Conservation (phyloP, 2,329 filamentous ascomycete species). For the Diaporthe ampelina region DNA sequence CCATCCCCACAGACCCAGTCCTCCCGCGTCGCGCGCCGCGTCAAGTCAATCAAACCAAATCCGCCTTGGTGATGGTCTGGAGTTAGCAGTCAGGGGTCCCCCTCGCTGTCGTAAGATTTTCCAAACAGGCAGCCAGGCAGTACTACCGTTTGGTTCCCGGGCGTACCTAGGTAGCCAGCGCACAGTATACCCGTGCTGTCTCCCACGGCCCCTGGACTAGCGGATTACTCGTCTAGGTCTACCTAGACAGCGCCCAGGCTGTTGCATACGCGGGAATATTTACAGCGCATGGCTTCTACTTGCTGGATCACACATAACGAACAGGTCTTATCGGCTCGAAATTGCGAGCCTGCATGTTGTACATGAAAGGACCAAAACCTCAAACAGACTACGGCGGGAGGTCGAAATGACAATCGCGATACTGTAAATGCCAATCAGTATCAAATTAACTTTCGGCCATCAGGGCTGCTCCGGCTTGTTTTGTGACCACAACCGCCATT, state of each 20-base stretch:
- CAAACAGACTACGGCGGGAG: conserved; percentile 31
- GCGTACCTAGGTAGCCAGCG: background rate
- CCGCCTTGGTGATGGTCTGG: conserved; percentile 15
- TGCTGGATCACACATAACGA: conserved; percentile 20
- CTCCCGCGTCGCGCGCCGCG: conserved; percentile 30
- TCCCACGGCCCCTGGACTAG: conserved; percentile 12
- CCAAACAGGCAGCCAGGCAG: conserved; percentile 28
- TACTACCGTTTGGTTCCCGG: background rate
- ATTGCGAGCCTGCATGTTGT: conserved; percentile 27
- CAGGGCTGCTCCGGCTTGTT: conserved; percentile 23
- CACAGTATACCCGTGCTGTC: conserved; percentile 7
- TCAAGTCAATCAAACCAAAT: conserved; percentile 32
- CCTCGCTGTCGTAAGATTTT: conserved; percentile 28
- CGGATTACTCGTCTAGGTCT: background rate
- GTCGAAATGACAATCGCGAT: conserved; percentile 27
- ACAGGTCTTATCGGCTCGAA: conserved; percentile 15
- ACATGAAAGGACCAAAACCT: conserved; percentile 33
- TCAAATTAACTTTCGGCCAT: conserved; percentile 29
- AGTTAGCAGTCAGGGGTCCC: conserved; percentile 18
- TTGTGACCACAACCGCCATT: conserved; percentile 30
- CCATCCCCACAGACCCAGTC: conserved; percentile 31
- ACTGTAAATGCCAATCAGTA: conserved; percentile 28
- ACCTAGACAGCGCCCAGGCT: conserved; percentile 1
- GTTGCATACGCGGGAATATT: background rate
- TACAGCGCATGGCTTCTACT: conserved; percentile 17